Evolutionary conservation across 2,329 filamentous ascomycete genomes (phyloP), one percentile per base, ranked within the genome.

Genomic region (Emydomyces testavorans): DNA sequence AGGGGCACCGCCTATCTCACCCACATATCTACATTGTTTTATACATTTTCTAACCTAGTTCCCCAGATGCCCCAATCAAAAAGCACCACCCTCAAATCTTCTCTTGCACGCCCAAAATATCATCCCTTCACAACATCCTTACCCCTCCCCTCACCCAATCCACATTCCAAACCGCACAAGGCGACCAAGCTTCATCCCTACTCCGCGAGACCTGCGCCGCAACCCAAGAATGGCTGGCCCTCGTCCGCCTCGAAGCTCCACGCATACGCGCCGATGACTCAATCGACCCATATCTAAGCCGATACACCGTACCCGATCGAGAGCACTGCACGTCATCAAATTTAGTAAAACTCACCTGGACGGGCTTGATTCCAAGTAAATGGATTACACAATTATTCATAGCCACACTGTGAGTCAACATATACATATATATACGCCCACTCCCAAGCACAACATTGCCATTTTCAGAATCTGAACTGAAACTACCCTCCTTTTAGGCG

Each of bases 151-250:
- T 69, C n/a, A 55, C 64, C 39, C 53, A 51, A 50, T n/a, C 57
- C 66, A 38, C n/a, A 7, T 47, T 50, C 26, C 15, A 39, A 31
- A 31, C n/a, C n/a, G 34, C 13, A 24, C 41, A 46, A n/a, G 8
- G 26, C 18, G 23, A 56, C 48, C 8, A 51, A 51, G 11, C 52
- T 47, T 52, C 65, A 29, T 69, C 70, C 65, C 44, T 66, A 70
- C 35, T 85, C 29, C 78, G 83, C 50, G 79, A 86, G 18, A 74
- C 73, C 51, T 75, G 72, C 7, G 56, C 77, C 4, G 69, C 74
- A n/a, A 54, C 79, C 18, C 71, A 73, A 34, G 76, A 82, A 63
- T 85, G 80, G 79, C 65, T 83, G 16, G 78, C 70, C 5, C 68
- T 79, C 39, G 65, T 83, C 4, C 68, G 71, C 13, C 59, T 72